Base-by-base conservation (phyloP, 2,329 filamentous ascomycete species). In the Ophiobolus disseminans region DNA sequence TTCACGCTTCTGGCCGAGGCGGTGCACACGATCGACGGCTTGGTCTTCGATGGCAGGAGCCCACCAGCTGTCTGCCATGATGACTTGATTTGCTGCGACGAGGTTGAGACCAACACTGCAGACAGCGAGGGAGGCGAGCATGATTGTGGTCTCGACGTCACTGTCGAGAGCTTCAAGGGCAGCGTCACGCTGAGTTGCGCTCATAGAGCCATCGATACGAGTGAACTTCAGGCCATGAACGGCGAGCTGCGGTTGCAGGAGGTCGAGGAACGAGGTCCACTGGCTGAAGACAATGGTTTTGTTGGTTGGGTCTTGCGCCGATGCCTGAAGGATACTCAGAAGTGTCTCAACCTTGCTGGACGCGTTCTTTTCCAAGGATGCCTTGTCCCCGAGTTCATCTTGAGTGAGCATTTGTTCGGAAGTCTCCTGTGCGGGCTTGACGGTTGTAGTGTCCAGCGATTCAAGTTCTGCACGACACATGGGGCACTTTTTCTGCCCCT, bases 21-120 rank as follows among this genome's bases (percentile, higher is more conserved):
- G 82, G 68, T 96, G 90, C 5, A 96, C 91, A 4, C 91, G 87
- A 67, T 96, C 91, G 2, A 96, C 82, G 3, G 92, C 92, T 69
- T 96, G 91, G 60, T 96, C 91, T 72, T 96, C 91, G 45, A 96
- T 94, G 1, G 91, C 91, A 0, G 91, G 91, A 1, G 91, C 91
- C 73, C 91, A 96, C 91, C 90, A 96, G 50, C 84, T 89, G 70
- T 96, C 91, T 0, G 85, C 84, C 16, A 96, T 78, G 36, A 96
- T 85, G 49, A 95, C 90, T 5, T 91, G 91, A 62, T 94, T 91
- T 0, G 91, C 91, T 0, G 90, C 86, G 0, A 92, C 89, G 10
- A 96, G 82, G 62, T 96, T 96, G 36, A 96, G 79, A 0, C 91
- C 91, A 1, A 96, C 91, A 42, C 87, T 89, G 72, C 90, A 93